These are phyloP conservation scores for Microcera coccophila DNA, from an alignment of 2,329 filamentous ascomycete species.

Conservation along the genomic window DNA sequence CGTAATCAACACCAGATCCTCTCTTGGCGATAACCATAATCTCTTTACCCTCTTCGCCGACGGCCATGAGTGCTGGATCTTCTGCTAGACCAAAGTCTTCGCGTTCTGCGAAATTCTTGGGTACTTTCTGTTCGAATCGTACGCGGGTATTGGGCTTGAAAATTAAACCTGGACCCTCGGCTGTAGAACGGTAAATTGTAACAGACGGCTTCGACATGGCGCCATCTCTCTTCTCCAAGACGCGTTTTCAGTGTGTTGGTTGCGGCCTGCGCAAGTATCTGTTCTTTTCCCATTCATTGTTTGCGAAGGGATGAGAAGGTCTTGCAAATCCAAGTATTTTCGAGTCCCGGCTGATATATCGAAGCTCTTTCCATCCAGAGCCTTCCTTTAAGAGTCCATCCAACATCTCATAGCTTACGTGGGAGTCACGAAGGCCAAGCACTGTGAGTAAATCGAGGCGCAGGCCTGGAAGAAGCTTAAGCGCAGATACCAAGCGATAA, in stretches of 20 bases:
- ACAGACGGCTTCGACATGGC: slow-evolving; percentile 3
- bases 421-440: background rate
- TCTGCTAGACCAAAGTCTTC: background rate
- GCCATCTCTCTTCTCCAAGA: slow-evolving; percentile 5
- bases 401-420: slow-evolving; percentile 3
- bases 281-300: background rate
- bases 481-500: slow-evolving; percentile 1
- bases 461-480: slow-evolving; percentile 8
- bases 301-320: background rate
- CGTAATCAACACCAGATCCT: slow-evolving; percentile 3
- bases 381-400: slow-evolving; percentile 4
- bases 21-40: slow-evolving; percentile 5
- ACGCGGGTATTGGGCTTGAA: background rate
- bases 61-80: background rate
- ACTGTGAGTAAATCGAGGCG: slow-evolving; percentile 11
- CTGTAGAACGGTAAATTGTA: slow-evolving; percentile 6
- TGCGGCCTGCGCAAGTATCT: slow-evolving; percentile 8
- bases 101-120: background rate
- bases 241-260: slow-evolving; percentile 4
- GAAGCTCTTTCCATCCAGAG: slow-evolving; percentile 12
- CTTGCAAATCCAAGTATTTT: slow-evolving; percentile 2
- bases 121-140: background rate
- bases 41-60: slow-evolving; percentile 3
- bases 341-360: slow-evolving; percentile 6
- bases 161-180: background rate